These are phyloP conservation scores for Backusella tuberculispora DNA, from an alignment of 192 early-diverging fungal genomes.

Conservation along the genomic window DNA sequence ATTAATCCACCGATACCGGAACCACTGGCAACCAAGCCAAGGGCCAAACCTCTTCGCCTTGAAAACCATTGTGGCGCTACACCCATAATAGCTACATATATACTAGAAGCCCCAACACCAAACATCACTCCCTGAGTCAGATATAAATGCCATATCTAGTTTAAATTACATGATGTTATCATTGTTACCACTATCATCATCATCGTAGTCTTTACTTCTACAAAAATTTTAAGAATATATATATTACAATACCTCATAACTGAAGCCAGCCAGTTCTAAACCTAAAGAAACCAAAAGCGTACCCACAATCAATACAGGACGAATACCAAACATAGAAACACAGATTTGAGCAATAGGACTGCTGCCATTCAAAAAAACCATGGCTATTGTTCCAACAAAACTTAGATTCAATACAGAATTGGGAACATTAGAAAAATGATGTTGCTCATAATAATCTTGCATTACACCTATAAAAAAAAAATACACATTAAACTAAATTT, in stretches of 20 bases:
- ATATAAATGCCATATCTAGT: slow-evolving; percentile 63
- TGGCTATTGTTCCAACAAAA: slow-evolving; percentile 30
- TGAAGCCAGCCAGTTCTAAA: slow-evolving; percentile 31
- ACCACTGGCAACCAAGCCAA: slow-evolving; percentile 61
- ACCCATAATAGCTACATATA: slow-evolving; percentile 34
- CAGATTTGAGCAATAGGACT: slow-evolving; percentile 30
- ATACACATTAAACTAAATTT: background rate
- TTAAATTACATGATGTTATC: background rate
- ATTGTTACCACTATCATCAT: background rate
- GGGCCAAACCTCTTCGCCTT: slow-evolving; percentile 56
- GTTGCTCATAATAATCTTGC: slow-evolving; percentile 38
- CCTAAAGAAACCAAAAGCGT: slow-evolving; percentile 14
- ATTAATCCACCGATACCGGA: slow-evolving; percentile 74
- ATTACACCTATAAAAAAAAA: slow-evolving; percentile 30
- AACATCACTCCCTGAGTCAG: slow-evolving; percentile 63
- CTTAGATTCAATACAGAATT: slow-evolving; percentile 22
- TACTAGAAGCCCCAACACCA: slow-evolving; percentile 48
- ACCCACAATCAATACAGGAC: slow-evolving; percentile 20
- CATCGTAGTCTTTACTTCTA: background rate
- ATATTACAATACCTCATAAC: slow-evolving; percentile 4
- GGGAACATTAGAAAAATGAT: slow-evolving; percentile 24
- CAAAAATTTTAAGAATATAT: slow-evolving; percentile 8
- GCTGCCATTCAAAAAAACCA: slow-evolving; percentile 14
- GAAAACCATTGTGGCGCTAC: slow-evolving; percentile 62
- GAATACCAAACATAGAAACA: slow-evolving; percentile 21